These are phyloP conservation scores for Corymbia calophylla DNA, from an alignment of 441 rosid species.

Conservation along the genomic window DNA sequence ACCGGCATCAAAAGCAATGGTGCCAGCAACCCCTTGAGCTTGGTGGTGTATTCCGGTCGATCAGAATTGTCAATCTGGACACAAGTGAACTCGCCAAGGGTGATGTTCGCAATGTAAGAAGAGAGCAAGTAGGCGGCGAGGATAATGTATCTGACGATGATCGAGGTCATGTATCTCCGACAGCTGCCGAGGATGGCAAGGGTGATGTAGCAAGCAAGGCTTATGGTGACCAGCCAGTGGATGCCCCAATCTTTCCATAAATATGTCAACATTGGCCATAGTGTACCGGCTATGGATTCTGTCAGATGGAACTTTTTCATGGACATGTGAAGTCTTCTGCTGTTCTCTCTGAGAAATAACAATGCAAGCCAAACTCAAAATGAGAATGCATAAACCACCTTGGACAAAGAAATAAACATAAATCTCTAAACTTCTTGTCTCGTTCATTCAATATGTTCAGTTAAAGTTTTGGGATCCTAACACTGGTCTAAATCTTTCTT, in stretches of 20 bases:
- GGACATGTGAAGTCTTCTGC: neutral
- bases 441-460: neutral
- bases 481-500: neutral
- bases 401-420: neutral
- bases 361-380: neutral
- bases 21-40: neutral
- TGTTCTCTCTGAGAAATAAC: neutral
- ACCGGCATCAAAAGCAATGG: neutral
- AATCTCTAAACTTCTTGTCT: neutral
- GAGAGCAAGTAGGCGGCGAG: neutral
- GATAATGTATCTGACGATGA: neutral
- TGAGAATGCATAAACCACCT: neutral
- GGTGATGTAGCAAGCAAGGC: neutral
- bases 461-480: neutral
- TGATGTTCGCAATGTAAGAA: neutral
- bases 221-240: neutral
- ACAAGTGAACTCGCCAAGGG: neutral
- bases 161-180: neutral
- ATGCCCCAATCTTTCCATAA: neutral
- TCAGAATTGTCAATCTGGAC: neutral
- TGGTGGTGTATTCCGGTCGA: neutral
- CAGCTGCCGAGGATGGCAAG: neutral
- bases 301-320: neutral
- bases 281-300: neutral
- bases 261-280: neutral